Evolutionary conservation across 805 yeast genomes (phyloP).

Genomic region (Spathaspora arborariae): DNA sequence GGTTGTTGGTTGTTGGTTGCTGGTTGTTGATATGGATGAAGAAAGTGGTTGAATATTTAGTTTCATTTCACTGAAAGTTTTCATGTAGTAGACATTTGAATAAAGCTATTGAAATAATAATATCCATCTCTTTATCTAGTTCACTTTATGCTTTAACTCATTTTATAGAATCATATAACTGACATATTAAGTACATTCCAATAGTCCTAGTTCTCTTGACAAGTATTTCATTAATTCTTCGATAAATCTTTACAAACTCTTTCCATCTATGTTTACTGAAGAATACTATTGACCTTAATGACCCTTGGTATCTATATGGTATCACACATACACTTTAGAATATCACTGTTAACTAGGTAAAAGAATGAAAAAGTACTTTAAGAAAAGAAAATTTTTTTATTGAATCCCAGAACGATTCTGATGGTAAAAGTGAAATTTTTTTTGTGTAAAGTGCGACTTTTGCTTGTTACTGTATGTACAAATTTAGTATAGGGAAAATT

Average conservation of each 20-base stretch:
- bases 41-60: not conserved
- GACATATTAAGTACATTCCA: not conserved
- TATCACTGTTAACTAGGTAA: constrained; percentile 8
- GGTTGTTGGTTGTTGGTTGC: not conserved
- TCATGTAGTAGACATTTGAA: not conserved
- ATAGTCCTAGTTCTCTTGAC: not conserved
- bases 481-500: not conserved
- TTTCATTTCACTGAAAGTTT: not conserved
- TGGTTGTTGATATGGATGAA: not conserved
- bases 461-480: not conserved
- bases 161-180: not conserved
- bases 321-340: constrained; percentile 10
- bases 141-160: not conserved
- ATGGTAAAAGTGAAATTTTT: not conserved
- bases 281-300: not conserved
- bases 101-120: too few relatives aligned
- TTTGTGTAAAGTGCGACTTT: not conserved
- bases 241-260: not conserved
- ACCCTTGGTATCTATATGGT: constrained; percentile 1
- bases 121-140: not conserved
- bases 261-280: not conserved
- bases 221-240: not conserved
- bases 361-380: constrained; percentile 7
- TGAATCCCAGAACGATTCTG: not conserved
- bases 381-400: constrained; percentile 8